A percentile compares a stretch with the other conserved stretches of the same genome.
These are phyloP conservation scores for Cryptosporidium sp. DNA, from an alignment of 169 alveolate genomes.

Conservation along the genomic window DNA sequence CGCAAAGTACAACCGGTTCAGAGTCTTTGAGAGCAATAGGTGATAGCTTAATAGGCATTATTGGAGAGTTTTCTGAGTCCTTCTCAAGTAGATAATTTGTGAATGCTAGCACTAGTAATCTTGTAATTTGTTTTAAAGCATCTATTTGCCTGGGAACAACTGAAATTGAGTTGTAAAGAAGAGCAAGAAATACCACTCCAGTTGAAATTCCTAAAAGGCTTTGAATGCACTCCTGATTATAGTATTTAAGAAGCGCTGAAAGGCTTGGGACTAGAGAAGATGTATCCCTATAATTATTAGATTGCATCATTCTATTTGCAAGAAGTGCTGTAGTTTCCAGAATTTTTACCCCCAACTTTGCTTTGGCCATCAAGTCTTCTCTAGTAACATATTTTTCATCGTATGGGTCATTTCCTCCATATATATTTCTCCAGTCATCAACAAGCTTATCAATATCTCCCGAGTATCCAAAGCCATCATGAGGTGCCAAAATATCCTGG, in stretches of 20 bases:
- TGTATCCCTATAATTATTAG: constrained; percentile 45
- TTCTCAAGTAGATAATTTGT: constrained; percentile 53
- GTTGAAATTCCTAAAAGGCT: constrained; percentile 34
- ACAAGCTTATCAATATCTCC: constrained; percentile 24
- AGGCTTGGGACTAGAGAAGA: constrained; percentile 30
- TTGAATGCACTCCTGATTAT: constrained; percentile 18
- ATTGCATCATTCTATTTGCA: constrained; percentile 60
- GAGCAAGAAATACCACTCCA: constrained; percentile 62
- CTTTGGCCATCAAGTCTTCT: constrained; percentile 44
- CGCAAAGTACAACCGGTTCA: constrained; percentile 74
- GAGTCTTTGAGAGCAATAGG: constrained; percentile 58
- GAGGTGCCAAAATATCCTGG: constrained; percentile 59
- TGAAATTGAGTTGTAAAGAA: constrained; percentile 61
- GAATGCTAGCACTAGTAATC: constrained; percentile 33
- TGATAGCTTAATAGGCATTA: constrained; percentile 15
- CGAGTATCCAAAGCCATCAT: constrained; percentile 43
- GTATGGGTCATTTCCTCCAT: constrained; percentile 12
- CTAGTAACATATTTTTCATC: constrained; percentile 31
- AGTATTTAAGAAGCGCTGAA: constrained; percentile 4
- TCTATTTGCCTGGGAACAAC: constrained; percentile 35
- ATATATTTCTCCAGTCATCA: constrained; percentile 25
- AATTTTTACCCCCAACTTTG: constrained; percentile 43
- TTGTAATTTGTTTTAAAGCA: constrained; percentile 20
- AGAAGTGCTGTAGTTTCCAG: constrained; percentile 66
- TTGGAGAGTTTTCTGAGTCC: constrained; percentile 7